phyloP scores from a whole-genome alignment of 83 land plant genomes.

The Thuja plicata region DNA sequence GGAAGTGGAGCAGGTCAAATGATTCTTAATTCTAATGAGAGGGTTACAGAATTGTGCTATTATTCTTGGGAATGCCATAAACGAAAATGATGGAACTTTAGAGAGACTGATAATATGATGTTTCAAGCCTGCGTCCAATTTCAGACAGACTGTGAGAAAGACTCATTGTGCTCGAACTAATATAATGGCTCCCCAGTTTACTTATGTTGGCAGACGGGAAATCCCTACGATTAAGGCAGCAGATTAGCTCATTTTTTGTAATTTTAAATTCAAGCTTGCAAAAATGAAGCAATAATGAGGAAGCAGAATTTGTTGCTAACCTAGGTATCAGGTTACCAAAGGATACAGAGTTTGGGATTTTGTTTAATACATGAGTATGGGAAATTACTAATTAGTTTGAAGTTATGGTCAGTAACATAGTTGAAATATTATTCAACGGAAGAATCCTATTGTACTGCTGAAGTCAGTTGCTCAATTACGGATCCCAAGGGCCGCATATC shows the following conservation, averaged over 20 bases:
- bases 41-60: too few relatives aligned
- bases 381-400: not conserved
- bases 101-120: too few relatives aligned
- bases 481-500: not conserved
- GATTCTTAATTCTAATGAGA: too few relatives aligned
- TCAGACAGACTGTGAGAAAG: too few relatives aligned
- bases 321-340: not conserved
- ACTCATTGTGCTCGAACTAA: not conserved
- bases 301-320: not conserved
- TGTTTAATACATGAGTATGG: not conserved
- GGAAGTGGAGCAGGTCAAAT: not conserved
- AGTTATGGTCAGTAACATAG: not conserved
- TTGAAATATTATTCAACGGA: not conserved
- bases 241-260: not conserved
- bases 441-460: not conserved
- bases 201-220: not conserved
- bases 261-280: not conserved
- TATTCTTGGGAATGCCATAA: too few relatives aligned
- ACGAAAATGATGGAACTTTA: too few relatives aligned
- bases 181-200: not conserved
- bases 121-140: too few relatives aligned
- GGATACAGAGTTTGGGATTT: not conserved
- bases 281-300: not conserved
- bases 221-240: not conserved
- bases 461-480: not conserved